phyloP scores from a whole-genome alignment of 2,329 filamentous ascomycete species.

The Clarireedia monteithiana region DNA sequence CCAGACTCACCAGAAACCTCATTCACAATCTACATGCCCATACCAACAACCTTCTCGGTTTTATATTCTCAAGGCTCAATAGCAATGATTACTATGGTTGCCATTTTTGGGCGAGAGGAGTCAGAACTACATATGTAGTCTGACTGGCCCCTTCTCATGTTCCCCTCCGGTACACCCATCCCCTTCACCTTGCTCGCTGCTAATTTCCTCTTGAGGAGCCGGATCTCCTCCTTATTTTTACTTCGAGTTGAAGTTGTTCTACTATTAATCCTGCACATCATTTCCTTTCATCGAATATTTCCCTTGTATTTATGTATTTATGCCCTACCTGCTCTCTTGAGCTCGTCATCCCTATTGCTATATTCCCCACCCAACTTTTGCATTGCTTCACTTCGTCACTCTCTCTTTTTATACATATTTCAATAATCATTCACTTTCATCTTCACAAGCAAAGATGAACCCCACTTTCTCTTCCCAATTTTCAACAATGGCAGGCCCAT shows the following conservation, averaged over 20 bases:
- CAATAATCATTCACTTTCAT: background rate
- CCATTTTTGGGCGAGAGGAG: background rate
- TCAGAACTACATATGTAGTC: background rate
- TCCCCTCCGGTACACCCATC: background rate
- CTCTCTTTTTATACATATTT: background rate
- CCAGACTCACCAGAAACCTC: background rate
- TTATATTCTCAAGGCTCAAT: background rate
- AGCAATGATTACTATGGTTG: background rate
- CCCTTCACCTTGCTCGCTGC: background rate
- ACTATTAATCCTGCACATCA: no score
- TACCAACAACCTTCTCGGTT: background rate
- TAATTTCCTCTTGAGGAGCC: slow-evolving; percentile 4
- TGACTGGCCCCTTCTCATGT: background rate
- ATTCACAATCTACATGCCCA: slow-evolving; percentile 4
- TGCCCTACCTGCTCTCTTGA: no score
- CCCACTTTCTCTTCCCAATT: background rate
- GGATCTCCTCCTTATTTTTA: background rate
- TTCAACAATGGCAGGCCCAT: background rate
- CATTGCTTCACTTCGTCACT: no score
- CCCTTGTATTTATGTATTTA: no score
- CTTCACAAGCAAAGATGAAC: background rate
- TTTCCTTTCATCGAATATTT: no score
- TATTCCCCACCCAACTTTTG: no score
- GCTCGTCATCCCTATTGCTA: no score
- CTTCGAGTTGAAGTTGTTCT: background rate